A percentile compares a stretch with the other conserved stretches of the same genome.
phyloP scores from a whole-genome alignment of 805 yeast species.

The Metschnikowia dekortorum region DNA sequence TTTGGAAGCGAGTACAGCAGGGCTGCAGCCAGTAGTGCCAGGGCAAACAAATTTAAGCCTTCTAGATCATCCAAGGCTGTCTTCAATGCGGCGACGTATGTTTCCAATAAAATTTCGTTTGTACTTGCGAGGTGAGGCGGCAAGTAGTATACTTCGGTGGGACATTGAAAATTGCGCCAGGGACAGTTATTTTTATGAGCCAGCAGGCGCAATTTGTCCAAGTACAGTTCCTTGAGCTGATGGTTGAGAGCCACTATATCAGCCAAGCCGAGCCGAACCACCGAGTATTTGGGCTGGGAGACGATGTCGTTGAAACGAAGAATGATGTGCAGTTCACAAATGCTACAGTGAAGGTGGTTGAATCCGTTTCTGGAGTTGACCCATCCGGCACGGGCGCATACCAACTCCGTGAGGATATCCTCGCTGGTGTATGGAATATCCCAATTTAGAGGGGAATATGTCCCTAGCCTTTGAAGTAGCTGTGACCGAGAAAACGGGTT shows the following conservation, averaged over 20 bases:
- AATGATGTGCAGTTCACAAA: conserved; percentile 27
- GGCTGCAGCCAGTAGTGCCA: background rate
- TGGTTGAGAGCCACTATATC: conserved; percentile 24
- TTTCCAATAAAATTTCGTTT: conserved; percentile 24
- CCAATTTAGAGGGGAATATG: conserved; percentile 49
- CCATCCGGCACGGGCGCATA: conserved; percentile 54
- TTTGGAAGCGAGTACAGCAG: conserved; percentile 2
- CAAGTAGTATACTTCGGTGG: conserved; percentile 31
- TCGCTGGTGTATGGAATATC: conserved; percentile 22
- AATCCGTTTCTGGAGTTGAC: conserved; percentile 18
- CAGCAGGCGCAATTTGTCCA: conserved; percentile 18
- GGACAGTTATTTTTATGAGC: conserved; percentile 33
- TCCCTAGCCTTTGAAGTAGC: conserved; percentile 38
- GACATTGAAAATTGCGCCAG: conserved; percentile 35
- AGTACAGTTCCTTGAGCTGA: conserved; percentile 23
- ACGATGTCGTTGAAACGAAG: conserved; percentile 23
- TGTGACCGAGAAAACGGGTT: conserved; percentile 35
- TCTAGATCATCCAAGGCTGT: conserved; percentile 25
- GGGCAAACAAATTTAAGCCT: background rate
- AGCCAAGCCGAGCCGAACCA: conserved; percentile 12
- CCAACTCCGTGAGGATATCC: conserved; percentile 40
- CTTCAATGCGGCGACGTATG: conserved; percentile 26
- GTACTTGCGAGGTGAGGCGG: conserved; percentile 30
- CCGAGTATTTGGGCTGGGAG: conserved; percentile 11
- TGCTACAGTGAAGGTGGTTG: conserved; percentile 32